A percentile compares a stretch with the other conserved stretches of the same genome.
Evolutionary conservation across 192 early-diverging fungal genomes (phyloP).

Genomic region (Funneliformis geosporum): DNA sequence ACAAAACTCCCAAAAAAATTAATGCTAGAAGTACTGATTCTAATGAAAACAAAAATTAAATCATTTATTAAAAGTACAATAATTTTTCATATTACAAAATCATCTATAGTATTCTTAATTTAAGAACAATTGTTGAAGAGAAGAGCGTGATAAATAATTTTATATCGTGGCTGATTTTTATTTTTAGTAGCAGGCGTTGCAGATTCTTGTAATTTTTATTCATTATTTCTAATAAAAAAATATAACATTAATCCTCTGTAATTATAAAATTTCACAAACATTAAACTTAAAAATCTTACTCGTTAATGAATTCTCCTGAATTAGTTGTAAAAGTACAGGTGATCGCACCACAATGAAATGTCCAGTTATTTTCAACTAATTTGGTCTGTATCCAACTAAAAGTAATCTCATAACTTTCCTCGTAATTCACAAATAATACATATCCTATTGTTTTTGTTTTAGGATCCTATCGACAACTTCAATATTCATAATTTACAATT

Average conservation of each 20-base stretch:
- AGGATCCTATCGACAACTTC: neutral
- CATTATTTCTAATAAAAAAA: neutral
- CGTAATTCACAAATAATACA: neutral
- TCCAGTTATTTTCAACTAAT: neutral
- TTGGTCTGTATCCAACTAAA: neutral
- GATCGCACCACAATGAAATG: neutral
- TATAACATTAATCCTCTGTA: too few relatives aligned
- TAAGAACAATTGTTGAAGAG: neutral
- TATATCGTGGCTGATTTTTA: neutral
- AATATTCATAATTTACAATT: neutral
- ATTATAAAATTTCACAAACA: too few relatives aligned
- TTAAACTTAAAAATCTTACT: neutral
- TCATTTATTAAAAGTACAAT: neutral
- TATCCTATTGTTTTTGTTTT: neutral
- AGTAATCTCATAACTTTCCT: neutral
- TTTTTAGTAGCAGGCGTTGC: neutral
- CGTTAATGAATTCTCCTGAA: neutral
- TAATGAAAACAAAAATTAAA: neutral
- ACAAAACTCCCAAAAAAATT: neutral
- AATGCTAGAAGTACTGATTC: neutral
- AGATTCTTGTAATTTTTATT: neutral
- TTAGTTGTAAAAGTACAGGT: neutral
- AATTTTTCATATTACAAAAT: neutral
- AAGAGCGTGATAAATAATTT: neutral
- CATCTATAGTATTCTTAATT: neutral